Conservation (phyloP, 106 monocot species). For the Acorus gramineus region DNA sequence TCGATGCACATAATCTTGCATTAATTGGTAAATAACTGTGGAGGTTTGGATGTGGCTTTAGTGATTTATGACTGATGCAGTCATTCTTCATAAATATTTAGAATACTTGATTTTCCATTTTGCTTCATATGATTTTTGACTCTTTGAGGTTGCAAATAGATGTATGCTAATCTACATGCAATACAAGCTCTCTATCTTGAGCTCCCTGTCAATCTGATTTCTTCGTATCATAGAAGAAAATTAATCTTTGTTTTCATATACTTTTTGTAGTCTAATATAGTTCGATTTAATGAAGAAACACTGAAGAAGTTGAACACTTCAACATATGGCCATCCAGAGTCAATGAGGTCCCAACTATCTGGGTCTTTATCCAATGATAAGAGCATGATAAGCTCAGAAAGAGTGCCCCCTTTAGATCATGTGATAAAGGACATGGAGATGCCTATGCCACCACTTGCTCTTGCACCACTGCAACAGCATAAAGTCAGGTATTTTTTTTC, state of each 20-base stretch:
- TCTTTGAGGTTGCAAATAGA: too few species aligned
- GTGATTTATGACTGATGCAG: too few species aligned
- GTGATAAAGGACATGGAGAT: constrained; percentile 48
- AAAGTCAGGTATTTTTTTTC: constrained; percentile 50
- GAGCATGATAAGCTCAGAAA: constrained; percentile 12
- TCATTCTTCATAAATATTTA: too few species aligned
- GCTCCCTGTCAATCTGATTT: not conserved
- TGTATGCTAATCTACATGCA: too few species aligned
- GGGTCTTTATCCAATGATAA: constrained; percentile 14
- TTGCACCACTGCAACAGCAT: constrained; percentile 47
- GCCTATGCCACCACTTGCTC: constrained; percentile 81
- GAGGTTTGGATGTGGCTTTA: too few species aligned
- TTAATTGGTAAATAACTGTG: too few species aligned
- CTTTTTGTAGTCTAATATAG: constrained; percentile 56
- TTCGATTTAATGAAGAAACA: constrained; percentile 57
- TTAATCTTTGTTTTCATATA: not conserved
- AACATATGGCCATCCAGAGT: constrained; percentile 17
- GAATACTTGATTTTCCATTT: too few species aligned
- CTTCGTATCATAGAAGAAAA: not conserved
- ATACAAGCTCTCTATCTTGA: not conserved
- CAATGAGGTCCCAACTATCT: constrained; percentile 19
- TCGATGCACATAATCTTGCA: too few species aligned
- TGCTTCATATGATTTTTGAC: too few species aligned
- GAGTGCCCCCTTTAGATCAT: constrained; percentile 12
- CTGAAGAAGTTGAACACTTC: constrained; percentile 43